Conservation (phyloP, 2,329 filamentous ascomycete species). For the Westerdykella aurantiaca region DNA sequence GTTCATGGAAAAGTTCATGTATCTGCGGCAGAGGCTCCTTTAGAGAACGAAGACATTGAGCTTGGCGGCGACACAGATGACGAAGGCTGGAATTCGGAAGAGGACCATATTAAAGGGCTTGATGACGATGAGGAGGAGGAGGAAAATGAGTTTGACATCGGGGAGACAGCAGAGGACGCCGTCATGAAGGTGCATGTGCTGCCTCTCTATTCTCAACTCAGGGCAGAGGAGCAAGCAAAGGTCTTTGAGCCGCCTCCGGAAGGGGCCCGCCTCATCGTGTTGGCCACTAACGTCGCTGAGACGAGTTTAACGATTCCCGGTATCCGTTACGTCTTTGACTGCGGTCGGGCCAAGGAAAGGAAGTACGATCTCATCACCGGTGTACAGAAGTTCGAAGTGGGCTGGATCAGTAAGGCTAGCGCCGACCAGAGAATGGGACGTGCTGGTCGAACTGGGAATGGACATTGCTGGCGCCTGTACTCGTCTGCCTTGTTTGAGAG, state of each 20-base stretch:
- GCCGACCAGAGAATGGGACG: slow-evolving; percentile 87
- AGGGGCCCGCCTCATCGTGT: slow-evolving; percentile 74
- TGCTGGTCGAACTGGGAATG: slow-evolving; percentile 89
- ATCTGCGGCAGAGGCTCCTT: slow-evolving; percentile 67
- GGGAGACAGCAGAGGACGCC: slow-evolving; percentile 55
- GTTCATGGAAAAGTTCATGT: slow-evolving; percentile 65
- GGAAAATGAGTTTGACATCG: slow-evolving; percentile 59
- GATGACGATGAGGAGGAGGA: slow-evolving; percentile 43
- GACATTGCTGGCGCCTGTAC: slow-evolving; percentile 92
- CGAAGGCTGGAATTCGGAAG: slow-evolving; percentile 49
- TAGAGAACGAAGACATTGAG: slow-evolving; percentile 84
- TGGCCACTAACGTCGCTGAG: slow-evolving; percentile 95
- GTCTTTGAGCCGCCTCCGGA: slow-evolving; percentile 85
- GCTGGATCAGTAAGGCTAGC: slow-evolving; percentile 97
- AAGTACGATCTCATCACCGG: slow-evolving; percentile 82
- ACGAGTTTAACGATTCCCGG: slow-evolving; percentile 95
- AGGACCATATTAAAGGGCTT: slow-evolving; percentile 56
- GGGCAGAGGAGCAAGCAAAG: slow-evolving; percentile 81
- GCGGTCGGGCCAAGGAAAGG: slow-evolving; percentile 85
- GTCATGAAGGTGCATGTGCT: slow-evolving; percentile 72
- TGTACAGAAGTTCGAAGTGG: slow-evolving; percentile 90
- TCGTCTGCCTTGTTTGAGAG: slow-evolving; percentile 90
- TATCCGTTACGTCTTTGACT: slow-evolving; percentile 92
- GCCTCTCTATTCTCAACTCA: slow-evolving; percentile 89
- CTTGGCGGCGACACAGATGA: slow-evolving; percentile 52